These are phyloP conservation scores for Alternaria brassicicola DNA, from an alignment of 2,329 filamentous ascomycete genomes.

Conservation along the genomic window DNA sequence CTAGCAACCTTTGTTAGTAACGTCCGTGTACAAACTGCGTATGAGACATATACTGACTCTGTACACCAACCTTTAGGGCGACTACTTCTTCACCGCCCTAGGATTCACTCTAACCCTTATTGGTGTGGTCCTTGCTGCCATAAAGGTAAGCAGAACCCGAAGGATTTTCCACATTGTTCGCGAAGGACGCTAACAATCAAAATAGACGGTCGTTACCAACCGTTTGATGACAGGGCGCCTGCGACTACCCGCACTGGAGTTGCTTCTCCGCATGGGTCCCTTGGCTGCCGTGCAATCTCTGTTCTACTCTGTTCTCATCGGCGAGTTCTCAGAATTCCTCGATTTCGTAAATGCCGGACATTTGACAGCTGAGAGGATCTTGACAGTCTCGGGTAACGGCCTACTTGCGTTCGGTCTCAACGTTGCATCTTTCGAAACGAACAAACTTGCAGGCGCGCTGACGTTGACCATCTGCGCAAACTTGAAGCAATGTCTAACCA, in stretches of 20 bases:
- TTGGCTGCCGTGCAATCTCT: conserved; percentile 5
- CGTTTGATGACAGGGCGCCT: conserved; percentile 7
- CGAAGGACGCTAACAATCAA: not conserved
- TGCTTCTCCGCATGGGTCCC: conserved; percentile 7
- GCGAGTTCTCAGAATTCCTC: conserved; percentile 4
- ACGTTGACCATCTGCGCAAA: conserved; percentile 6
- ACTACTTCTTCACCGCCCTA: conserved; percentile 4
- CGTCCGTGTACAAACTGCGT: too few species aligned
- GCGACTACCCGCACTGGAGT: conserved; percentile 3
- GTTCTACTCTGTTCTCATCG: conserved; percentile 5
- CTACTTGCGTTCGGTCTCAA: conserved; percentile 1
- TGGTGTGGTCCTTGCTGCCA: conserved; percentile 3
- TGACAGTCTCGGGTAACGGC: conserved; percentile 1
- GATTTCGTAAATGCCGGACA: not conserved
- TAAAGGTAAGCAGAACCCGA: not conserved
- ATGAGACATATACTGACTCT: not conserved
- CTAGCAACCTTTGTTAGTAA: not conserved
- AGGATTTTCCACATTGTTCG: not conserved
- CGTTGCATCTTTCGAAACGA: conserved; percentile 4
- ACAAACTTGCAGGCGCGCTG: conserved; percentile 6
- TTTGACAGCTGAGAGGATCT: not conserved
- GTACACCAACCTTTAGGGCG: not conserved
- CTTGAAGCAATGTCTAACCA: conserved; percentile 6
- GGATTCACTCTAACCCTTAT: conserved; percentile 4
- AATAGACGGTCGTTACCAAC: conserved; percentile 6